Evolutionary conservation across 352 stramenopile species (phyloP), one percentile per base, ranked within the genome.

Genomic region (Peronosclerospora sorghi): DNA sequence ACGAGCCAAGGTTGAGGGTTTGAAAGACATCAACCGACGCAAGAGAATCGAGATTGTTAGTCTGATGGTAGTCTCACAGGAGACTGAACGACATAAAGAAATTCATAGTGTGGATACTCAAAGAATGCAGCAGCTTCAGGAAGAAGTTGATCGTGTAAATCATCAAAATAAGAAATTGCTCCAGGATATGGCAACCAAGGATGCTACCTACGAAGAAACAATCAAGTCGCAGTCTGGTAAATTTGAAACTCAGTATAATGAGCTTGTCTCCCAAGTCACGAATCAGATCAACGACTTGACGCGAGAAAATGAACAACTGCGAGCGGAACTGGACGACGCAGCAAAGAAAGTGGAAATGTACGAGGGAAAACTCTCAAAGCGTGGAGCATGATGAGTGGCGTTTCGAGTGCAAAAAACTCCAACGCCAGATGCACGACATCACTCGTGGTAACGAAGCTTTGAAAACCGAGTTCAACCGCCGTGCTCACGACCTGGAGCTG

Each of bases 161-260:
- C 30, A 53, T 6, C 63, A 83, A 21, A 55, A 69, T 19, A 63
- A 83, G 15, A 49, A 56, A 1, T 38, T 84, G 2, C 52, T 62
- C 4, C 65, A 71, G 17, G 61, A 73, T 5, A 36, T 83, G 20
- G 45, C 55, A 19, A 59, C 77, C 13, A 77, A 80, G 23, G 58
- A 83, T 19, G 45, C 61, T 23, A 36, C 55, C 15, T 58, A 75
- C 30, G 45, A 61, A 8, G 68, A 83, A 51, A 57, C 58, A 2
- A 41, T 87, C 21, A 66, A 66, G 32, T 48, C 51, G 6, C 75
- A 84, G 32, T 52, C 54, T 43, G 55, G 41, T 15, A 60, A 77
- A 23, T 78, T 79, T 19, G 70, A 87, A 39, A 52, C 32, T 5
- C 67, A 85, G 48, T 82, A 81, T 43, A 81, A 64, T 26, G 61